Conservation (phyloP, 2,329 filamentous ascomycete species). For the Ophiosphaerella narmari region DNA sequence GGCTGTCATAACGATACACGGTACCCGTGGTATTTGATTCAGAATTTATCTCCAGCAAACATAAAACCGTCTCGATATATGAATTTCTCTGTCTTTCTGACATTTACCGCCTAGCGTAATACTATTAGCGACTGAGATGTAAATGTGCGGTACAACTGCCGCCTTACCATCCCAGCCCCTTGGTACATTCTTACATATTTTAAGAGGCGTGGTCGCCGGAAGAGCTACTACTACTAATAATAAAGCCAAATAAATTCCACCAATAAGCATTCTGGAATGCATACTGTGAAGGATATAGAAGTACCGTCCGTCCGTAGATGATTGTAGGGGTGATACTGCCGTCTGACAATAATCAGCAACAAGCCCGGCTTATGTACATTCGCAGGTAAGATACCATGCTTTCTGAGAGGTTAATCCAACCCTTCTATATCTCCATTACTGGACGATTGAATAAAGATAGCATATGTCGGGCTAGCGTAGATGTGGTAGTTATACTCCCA, state of each 20-base stretch:
- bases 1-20: conserved; percentile 30
- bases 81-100: conserved; percentile 15
- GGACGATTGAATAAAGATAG: too few relatives aligned
- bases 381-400: too few relatives aligned
- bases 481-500: too few relatives aligned
- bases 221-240: conserved; percentile 11
- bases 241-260: conserved; percentile 10
- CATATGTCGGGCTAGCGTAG: too few relatives aligned
- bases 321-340: too few relatives aligned
- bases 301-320: background rate
- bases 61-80: conserved; percentile 33
- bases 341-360: too few relatives aligned
- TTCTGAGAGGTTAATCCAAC: too few relatives aligned
- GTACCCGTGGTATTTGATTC: conserved; percentile 19
- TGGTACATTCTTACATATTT: conserved; percentile 16
- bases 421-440: too few relatives aligned
- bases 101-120: conserved; percentile 20
- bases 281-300: background rate
- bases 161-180: conserved; percentile 22
- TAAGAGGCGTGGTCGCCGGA: conserved; percentile 1
- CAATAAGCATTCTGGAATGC: conserved; percentile 3
- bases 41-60: conserved; percentile 19
- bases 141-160: background rate
- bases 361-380: too few relatives aligned
- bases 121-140: background rate